Evolutionary conservation across 805 yeast species (phyloP), one percentile per base, ranked within the genome.

Genomic region (Zygoascus flipseniorum): DNA sequence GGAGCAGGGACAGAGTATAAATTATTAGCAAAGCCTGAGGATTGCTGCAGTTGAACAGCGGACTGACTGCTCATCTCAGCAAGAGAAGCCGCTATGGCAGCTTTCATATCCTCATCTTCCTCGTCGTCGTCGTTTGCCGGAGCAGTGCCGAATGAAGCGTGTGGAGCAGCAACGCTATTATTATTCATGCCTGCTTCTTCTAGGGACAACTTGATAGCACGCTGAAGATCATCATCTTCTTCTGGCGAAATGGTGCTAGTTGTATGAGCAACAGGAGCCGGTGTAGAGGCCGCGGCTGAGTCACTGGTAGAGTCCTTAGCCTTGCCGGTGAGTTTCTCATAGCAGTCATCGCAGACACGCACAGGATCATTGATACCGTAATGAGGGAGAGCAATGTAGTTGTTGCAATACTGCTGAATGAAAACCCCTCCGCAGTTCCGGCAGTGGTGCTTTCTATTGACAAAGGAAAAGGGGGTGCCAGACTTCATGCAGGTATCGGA

Each of bases 391-490:
- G 90, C 83, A 35, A 82, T 73, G 48, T 68, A 74, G 59, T 86
- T 80, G 1, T 84, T 72, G n/a, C 97, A 88, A 68, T 95, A 96
- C 5, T 80, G 77, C 58, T 86, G 90, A 68, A 95, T 83, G 65
- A 78, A 92, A 0, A 89, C 96, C 2, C 97, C 97, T 23, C 99
- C 99, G 71, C 99, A 93, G 51, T 95, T 85, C 51, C 99, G 78
- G 69, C 99, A 93, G 69, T 93, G 99, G 68, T 93, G 99, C 66
- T 92, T 89, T 64, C 99, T 77, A 66, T 87, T 89, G 56, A 90
- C 72, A 65, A 92, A 77, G 0, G 93, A 75, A 65, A 93, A 93
- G 14, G 83, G 72, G 43, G 76, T 80, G 50, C 95, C 89, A 60
- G 97, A 89, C 52, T 88, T 81, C 97, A 93, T 90, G 69, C 99